Conservation (phyloP, 1,284 basidiomycete species). For the Apiotrichum montevideense region DNA sequence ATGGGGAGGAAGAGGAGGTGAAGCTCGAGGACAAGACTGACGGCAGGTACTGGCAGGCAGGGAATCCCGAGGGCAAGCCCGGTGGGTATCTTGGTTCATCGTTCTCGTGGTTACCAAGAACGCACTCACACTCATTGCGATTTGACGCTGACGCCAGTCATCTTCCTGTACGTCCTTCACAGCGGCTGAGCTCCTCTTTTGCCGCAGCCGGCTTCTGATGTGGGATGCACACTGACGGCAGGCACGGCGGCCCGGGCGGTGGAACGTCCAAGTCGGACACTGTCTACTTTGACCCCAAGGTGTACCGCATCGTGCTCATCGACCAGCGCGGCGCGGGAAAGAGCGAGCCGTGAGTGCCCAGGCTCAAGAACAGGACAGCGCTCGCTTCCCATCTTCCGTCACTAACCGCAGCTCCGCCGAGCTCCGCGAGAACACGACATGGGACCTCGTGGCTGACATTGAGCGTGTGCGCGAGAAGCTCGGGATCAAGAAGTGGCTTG, state of each 20-base stretch:
- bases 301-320: constrained; percentile 63
- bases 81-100: constrained; percentile 48
- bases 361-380: no score
- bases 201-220: no score
- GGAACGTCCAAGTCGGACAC: constrained; percentile 54
- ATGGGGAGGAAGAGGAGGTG: no score
- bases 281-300: constrained; percentile 71
- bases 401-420: constrained; percentile 56
- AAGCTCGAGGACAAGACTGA: not conserved
- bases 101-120: not conserved
- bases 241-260: constrained; percentile 34
- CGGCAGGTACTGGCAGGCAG: constrained; percentile 68
- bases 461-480: constrained; percentile 73
- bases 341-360: constrained; percentile 59
- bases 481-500: constrained; percentile 75
- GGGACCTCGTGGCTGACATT: constrained; percentile 87
- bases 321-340: constrained; percentile 85
- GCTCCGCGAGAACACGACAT: constrained; percentile 83
- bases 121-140: not conserved
- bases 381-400: not conserved
- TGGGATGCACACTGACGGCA: not conserved
- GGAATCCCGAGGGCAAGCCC: constrained; percentile 67
- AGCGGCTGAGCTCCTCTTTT: no score
- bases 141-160: constrained; percentile 51
- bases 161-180: constrained; percentile 54